Evolutionary conservation across 1,139 yeast species (phyloP).

Genomic region (Debaryomyces singareniensis): DNA sequence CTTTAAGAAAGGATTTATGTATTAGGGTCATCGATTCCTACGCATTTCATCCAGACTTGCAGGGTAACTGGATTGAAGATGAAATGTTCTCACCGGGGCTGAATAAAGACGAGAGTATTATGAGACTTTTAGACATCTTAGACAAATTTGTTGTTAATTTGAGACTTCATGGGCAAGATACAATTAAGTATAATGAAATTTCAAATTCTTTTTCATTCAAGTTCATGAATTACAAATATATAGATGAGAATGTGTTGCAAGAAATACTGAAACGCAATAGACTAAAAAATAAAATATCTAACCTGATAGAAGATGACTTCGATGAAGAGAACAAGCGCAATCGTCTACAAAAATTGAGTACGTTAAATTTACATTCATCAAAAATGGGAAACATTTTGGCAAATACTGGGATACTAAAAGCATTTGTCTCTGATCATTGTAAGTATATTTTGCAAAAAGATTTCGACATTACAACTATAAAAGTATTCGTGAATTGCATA

Average conservation of each 20-base stretch:
- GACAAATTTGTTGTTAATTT: slow-evolving; percentile 18
- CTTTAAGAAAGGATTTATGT: slow-evolving; percentile 28
- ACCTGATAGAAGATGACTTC: not conserved
- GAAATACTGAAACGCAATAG: slow-evolving; percentile 3
- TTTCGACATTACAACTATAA: slow-evolving; percentile 16
- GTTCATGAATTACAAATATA: slow-evolving; percentile 19
- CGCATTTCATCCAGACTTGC: slow-evolving; percentile 18
- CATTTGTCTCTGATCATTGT: slow-evolving; percentile 21
- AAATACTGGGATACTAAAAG: slow-evolving; percentile 18
- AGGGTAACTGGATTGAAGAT: slow-evolving; percentile 7
- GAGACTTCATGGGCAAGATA: slow-evolving; percentile 6
- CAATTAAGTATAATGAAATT: slow-evolving; percentile 23
- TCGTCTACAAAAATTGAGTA: slow-evolving; percentile 11
- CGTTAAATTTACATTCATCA: slow-evolving; percentile 17
- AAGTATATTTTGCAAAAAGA: slow-evolving; percentile 14
- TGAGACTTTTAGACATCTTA: slow-evolving; percentile 26
- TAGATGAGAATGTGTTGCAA: slow-evolving; percentile 18
- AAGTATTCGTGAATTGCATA: slow-evolving; percentile 30
- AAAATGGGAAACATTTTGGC: slow-evolving; percentile 28
- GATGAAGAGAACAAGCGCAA: not conserved
- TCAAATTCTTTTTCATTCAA: slow-evolving; percentile 24
- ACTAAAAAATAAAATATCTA: not conserved
- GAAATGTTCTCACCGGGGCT: slow-evolving; percentile 3
- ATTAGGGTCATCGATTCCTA: slow-evolving; percentile 31
- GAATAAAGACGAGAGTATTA: slow-evolving; percentile 19